Conservation (phyloP, 108 stramenopile genomes). For the Bacterosira constricta region DNA sequence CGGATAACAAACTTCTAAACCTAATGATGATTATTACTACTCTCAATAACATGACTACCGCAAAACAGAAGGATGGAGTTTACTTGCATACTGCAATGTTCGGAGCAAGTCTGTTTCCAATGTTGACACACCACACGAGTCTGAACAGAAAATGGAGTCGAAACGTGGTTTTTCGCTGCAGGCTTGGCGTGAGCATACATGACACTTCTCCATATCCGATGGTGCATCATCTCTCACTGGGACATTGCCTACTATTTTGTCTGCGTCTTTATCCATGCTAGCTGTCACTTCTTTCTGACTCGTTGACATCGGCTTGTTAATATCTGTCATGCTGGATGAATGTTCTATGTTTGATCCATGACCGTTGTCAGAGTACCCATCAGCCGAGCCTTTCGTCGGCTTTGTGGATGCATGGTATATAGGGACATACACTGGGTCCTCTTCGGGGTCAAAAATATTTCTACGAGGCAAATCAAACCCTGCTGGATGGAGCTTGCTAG, state of each 20-base stretch:
- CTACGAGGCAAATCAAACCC: slow-evolving; percentile 67
- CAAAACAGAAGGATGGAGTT: slow-evolving; percentile 65
- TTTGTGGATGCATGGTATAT: slow-evolving; percentile 8
- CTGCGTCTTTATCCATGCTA: too few species aligned
- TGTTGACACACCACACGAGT: slow-evolving; percentile 74
- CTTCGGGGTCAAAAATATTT: slow-evolving; percentile 87
- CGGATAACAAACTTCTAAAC: neutral
- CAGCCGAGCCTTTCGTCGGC: neutral
- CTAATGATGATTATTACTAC: neutral
- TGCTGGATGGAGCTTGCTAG: slow-evolving; percentile 56
- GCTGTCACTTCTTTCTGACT: too few species aligned
- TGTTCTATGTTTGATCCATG: neutral
- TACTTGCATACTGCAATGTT: slow-evolving; percentile 65
- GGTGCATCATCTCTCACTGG: too few species aligned
- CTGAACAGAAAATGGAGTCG: slow-evolving; percentile 87
- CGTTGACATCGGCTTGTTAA: too few species aligned
- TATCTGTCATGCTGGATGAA: too few species aligned
- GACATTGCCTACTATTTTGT: neutral
- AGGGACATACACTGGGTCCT: slow-evolving; percentile 38
- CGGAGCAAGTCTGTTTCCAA: slow-evolving; percentile 74
- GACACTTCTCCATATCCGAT: too few species aligned
- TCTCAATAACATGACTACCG: neutral
- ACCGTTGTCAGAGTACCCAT: neutral
- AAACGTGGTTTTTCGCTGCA: slow-evolving; percentile 67
- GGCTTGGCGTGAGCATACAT: slow-evolving; percentile 52